phyloP scores from a whole-genome alignment of 176 grass and related monocot species.

The Avena insularis region DNA sequence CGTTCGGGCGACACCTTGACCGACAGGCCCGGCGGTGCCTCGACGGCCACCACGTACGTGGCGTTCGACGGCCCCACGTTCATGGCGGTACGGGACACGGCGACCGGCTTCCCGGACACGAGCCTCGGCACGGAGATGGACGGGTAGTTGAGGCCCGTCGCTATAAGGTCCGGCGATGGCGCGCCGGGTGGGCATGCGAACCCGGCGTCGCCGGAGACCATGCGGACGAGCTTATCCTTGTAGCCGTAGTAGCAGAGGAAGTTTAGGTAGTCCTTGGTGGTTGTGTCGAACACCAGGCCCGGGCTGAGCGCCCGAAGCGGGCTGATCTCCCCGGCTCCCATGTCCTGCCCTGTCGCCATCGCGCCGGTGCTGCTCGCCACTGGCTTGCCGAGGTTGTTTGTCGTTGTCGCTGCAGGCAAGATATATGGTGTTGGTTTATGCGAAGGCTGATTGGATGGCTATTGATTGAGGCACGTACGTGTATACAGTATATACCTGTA shows the following conservation, averaged over 20 bases:
- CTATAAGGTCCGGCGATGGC: conserved; percentile 73
- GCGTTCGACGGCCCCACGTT: conserved; percentile 85
- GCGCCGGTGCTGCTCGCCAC: conserved; percentile 68
- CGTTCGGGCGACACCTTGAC: conserved; percentile 70
- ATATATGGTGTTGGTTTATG: neutral
- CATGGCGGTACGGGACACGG: conserved; percentile 64
- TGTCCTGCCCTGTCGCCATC: conserved; percentile 77
- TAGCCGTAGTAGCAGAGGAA: conserved; percentile 95
- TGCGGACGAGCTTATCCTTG: conserved; percentile 76
- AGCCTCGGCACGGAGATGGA: conserved; percentile 84
- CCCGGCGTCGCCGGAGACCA: conserved; percentile 50
- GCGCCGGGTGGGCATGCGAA: conserved; percentile 57
- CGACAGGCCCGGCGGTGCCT: conserved; percentile 54
- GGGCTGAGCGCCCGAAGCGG: conserved; percentile 90
- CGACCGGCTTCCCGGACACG: conserved; percentile 35
- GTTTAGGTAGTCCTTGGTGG: conserved; percentile 73
- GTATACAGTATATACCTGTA: conserved; percentile 51
- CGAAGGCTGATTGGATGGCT: no score
- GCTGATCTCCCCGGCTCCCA: conserved; percentile 92
- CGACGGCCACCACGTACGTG: conserved; percentile 59
- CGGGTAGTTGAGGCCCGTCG: conserved; percentile 81
- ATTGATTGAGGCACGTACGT: conserved; percentile 5
- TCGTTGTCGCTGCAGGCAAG: conserved; percentile 55
- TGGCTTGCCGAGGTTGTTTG: conserved; percentile 70
- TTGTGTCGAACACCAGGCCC: conserved; percentile 86